Evolutionary conservation across 352 stramenopile genomes (phyloP).

Genomic region (Stramenopiles sp.): DNA sequence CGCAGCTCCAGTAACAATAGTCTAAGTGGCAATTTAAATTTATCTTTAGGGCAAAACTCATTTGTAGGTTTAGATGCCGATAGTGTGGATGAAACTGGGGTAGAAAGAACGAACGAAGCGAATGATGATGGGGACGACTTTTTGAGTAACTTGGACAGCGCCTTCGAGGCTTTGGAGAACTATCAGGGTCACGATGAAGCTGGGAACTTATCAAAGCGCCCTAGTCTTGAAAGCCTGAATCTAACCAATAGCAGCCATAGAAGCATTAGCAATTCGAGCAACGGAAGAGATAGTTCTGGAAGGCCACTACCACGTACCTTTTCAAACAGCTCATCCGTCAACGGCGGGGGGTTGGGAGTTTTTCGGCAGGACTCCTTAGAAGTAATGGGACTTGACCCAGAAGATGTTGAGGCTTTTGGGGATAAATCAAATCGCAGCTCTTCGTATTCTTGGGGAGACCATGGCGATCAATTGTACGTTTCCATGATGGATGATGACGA

Average conservation of each 20-base stretch:
- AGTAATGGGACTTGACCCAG: too few relatives aligned
- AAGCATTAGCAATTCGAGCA: neutral
- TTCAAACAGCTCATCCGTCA: neutral
- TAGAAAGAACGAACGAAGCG: too few relatives aligned
- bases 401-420: too few relatives aligned
- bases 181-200: too few relatives aligned
- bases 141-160: neutral
- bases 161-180: neutral
- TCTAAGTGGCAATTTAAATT: neutral
- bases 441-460: neutral
- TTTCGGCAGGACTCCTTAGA: neutral
- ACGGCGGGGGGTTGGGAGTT: neutral
- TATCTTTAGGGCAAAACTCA: neutral
- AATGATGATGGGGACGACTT: too few relatives aligned
- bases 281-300: neutral
- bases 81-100: too few relatives aligned
- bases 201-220: too few relatives aligned
- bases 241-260: neutral
- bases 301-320: neutral
- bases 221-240: too few relatives aligned
- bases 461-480: neutral
- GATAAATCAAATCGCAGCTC: too few relatives aligned
- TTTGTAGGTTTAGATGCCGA: too few relatives aligned
- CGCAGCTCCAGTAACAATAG: neutral
- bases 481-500: neutral